A percentile compares a stretch with the other conserved stretches of the same genome.
phyloP scores from a whole-genome alignment of 225 moss, liverwort and hornwort species.

The Sphagnum contortum region DNA sequence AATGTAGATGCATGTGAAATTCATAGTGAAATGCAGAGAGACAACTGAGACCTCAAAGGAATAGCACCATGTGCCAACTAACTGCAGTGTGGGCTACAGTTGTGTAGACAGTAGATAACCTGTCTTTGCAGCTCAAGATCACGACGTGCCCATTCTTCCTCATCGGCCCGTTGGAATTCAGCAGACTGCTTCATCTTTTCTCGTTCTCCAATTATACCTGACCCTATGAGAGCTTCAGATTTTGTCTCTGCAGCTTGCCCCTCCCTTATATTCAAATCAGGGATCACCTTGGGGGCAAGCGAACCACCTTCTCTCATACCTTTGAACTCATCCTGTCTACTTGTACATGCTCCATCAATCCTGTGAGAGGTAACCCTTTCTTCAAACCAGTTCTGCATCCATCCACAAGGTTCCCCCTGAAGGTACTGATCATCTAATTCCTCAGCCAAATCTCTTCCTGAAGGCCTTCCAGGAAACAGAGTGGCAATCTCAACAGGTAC shows the following conservation, averaged over 20 bases:
- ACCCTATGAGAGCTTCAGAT: constrained; percentile 8
- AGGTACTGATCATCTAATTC: neutral
- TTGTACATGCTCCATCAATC: constrained; percentile 38
- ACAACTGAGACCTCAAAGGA: too few species aligned
- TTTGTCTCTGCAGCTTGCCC: constrained; percentile 13
- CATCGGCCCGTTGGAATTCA: constrained; percentile 62
- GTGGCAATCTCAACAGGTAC: constrained; percentile 8
- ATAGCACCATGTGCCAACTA: too few species aligned
- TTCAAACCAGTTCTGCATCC: constrained; percentile 9
- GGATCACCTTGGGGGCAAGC: constrained; percentile 7
- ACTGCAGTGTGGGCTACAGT: too few species aligned
- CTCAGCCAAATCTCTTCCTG: constrained; percentile 13
- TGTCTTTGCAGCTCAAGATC: constrained; percentile 80
- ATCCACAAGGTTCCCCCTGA: constrained; percentile 4
- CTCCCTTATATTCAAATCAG: constrained; percentile 11
- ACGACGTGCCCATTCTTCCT: constrained; percentile 81
- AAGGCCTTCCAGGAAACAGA: constrained; percentile 12
- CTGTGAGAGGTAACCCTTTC: constrained; percentile 6
- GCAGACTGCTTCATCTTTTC: constrained; percentile 72
- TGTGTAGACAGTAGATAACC: constrained; percentile 16
- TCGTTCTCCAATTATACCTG: constrained; percentile 31
- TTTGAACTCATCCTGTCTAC: constrained; percentile 21
- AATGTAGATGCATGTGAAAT: too few species aligned
- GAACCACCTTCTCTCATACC: neutral
- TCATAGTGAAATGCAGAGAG: too few species aligned